Evolutionary conservation across 352 stramenopile species (phyloP), one percentile per base, ranked within the genome.

Genomic region (Saprolegnia diclina): DNA sequence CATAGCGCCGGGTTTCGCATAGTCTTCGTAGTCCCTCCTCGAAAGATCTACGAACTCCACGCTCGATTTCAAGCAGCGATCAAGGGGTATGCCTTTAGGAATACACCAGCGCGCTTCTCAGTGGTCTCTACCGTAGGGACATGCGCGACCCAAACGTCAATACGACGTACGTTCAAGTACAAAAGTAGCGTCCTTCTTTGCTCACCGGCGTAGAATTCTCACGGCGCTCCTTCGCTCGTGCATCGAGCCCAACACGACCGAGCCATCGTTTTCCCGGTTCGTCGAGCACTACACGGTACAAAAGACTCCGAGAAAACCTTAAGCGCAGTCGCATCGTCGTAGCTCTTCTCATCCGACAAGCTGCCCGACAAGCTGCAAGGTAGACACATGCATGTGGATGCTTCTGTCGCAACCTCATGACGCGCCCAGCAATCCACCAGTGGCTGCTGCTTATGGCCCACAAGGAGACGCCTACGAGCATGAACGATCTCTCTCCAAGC

Each of bases 11-110:
- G 16, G 44, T 52, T 6, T 7, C 44, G 21, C 19, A 16, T 24
- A 24, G 4, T 11, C 26, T 9, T 40, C 38, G 22, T 61, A 61
- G 53, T 61, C 35, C 35, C 22, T 29, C 22, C 35, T 14, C 21
- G 26, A 37, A 40, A 37, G 22, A 40, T 61, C 22, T 61, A 42
- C 42, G 53, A 61, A 61, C 26, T 61, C 4, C 53, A 61, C 18
- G 53, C 53, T 1, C 21, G 53, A 29, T 61, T 61, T 29, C 53
- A 42, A n/a, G 53, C 53, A 5, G n/a, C 53, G 9, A 29, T 40
- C 21, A n/a, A 16, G 19, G 22, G 21, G 26, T 40, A 61, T 16
- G n/a, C 11, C 21, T n/a, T 61, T 5, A 3, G 21, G 9, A 3
- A 4, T 56, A 32, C 21, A 9, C 11, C 18, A 13, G 10, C 19